Evolutionary conservation across 345 rosid species (phyloP), one percentile per base, ranked within the genome.

Genomic region (Eucalyptus grandis): DNA sequence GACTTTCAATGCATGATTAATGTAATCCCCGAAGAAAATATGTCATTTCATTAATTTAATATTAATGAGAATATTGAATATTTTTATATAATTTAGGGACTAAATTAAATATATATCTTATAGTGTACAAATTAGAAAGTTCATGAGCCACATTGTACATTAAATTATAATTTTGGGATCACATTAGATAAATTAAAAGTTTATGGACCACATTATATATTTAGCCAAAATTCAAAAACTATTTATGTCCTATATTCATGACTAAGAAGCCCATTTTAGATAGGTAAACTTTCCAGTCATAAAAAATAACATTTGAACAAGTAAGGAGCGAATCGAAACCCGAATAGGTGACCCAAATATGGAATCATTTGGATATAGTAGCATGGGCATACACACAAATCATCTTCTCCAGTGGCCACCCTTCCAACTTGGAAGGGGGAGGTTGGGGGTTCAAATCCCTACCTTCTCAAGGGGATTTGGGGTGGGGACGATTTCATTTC

Each of bases 181-280:
- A 53, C 0, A 3, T 53, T 21, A 53, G 2, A 53, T 21, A 53
- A 53, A 53, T 2, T 53, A 21, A 53, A 21, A 53, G 2, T 53
- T 53, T 53, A 0, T 21, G 11, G 5, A 19, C 0, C 0, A 8
- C 2, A 21, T 53, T 53, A 53, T 53, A 53, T 8, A 21, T 2
- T 3, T 53, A 0, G 5, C 0, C 5, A 53, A 53, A 21, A 21
- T 21, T 53, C 2, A 53, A 53, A 53, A 53, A 21, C 0, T 53
- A 53, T 53, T 53, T 53, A 51, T 51, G 58, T 53, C 62, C 27
- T 24, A 24, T 22, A 4, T 56, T 26, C 65, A 2, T 26, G 14
- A 58, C n/a, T 2, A 58, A 11, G 65, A 58, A 58, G 2, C n/a
- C n/a, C 14, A 0, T 11, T 58, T 58, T 24, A 58, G 30, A 26